Conservation (phyloP, 192 early-diverging fungal species). For the Backusella tarrabulga region DNA sequence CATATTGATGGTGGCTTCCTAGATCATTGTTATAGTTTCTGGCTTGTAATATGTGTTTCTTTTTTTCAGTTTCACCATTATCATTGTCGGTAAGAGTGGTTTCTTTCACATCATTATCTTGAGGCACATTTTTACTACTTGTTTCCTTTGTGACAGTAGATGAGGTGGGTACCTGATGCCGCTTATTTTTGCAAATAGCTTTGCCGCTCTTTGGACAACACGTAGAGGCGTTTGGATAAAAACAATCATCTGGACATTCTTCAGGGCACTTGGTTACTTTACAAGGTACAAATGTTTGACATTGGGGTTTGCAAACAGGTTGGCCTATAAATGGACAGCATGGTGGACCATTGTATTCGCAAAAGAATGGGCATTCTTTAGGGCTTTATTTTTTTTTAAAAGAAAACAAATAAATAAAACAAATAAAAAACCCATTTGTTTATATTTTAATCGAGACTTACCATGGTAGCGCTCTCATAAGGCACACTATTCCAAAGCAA, state of each 20-base stretch:
- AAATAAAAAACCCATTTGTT: background rate
- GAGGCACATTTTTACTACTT: background rate
- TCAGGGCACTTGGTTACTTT: background rate
- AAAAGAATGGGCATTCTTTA: conserved; percentile 3
- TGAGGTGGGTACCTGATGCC: background rate
- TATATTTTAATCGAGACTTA: background rate
- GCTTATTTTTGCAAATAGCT: background rate
- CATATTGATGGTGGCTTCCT: background rate
- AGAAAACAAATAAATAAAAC: background rate
- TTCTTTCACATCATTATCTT: background rate
- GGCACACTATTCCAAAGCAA: background rate
- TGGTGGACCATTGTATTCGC: background rate
- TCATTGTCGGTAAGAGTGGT: background rate
- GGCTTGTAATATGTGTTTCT: background rate
- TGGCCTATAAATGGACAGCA: background rate
- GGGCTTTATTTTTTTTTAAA: background rate
- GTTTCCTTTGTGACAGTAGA: background rate
- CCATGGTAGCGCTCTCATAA: background rate
- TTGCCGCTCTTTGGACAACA: background rate
- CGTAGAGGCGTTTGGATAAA: background rate
- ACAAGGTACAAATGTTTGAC: background rate
- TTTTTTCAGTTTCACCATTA: background rate
- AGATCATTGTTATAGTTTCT: background rate
- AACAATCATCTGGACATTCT: background rate
- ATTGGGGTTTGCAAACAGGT: background rate